Percentiles rank a stretch among this genome's conserved stretches.
Evolutionary conservation across 345 rosid genomes (phyloP).

Genomic region (Populus davidiana): DNA sequence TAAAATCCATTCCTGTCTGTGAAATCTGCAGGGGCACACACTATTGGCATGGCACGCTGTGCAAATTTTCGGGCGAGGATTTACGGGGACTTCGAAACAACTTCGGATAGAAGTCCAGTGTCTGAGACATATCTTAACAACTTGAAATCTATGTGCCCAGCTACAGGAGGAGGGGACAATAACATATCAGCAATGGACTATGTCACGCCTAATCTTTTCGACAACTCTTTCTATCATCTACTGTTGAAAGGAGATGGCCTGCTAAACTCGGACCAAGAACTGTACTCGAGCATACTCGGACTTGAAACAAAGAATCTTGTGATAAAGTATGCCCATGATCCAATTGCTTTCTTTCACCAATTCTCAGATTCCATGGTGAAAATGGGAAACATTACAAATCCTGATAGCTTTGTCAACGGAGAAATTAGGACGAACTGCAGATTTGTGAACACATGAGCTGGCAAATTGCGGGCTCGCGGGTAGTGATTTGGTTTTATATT

Average conservation of each 20-base stretch:
- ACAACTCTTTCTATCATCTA: conserved; percentile 59
- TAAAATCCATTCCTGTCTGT: background rate
- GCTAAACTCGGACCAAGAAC: conserved; percentile 76
- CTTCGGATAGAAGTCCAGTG: conserved; percentile 36
- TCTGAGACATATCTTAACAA: conserved; percentile 39
- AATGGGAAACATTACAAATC: conserved; percentile 74
- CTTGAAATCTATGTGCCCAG: conserved; percentile 59
- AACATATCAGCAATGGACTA: conserved; percentile 68
- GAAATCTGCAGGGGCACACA: conserved; percentile 65
- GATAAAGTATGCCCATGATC: conserved; percentile 53
- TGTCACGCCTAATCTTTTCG: conserved; percentile 66
- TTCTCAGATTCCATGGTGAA: conserved; percentile 84
- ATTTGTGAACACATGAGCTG: conserved; percentile 65
- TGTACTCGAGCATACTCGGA: conserved; percentile 63
- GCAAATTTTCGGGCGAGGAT: conserved; percentile 56
- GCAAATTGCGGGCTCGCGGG: background rate
- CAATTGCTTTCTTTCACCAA: conserved; percentile 67
- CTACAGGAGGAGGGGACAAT: conserved; percentile 49
- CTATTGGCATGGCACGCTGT: conserved; percentile 85
- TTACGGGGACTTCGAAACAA: conserved; percentile 51
- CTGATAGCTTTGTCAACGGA: conserved; percentile 54
- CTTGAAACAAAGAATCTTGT: conserved; percentile 60
- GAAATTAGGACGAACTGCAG: conserved; percentile 82
- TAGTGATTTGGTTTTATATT: background rate
- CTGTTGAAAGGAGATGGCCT: conserved; percentile 65